Percentiles rank a stretch among this genome's conserved stretches.
These are phyloP conservation scores for Yarrowia phangngaensis DNA, from an alignment of 805 yeast species.

Conservation along the genomic window DNA sequence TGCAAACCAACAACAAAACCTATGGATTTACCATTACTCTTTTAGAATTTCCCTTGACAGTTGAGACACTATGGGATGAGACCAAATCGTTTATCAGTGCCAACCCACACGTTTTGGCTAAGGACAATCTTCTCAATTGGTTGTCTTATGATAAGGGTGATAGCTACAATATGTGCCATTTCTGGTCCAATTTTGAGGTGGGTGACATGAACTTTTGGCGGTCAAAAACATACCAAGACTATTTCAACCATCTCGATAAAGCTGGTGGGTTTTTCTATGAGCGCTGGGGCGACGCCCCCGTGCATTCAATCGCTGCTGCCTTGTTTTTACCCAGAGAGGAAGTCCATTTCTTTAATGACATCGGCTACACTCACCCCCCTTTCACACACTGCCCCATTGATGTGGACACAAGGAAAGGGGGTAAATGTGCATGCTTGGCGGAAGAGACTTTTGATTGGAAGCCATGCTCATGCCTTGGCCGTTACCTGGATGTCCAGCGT, in stretches of 20 bases:
- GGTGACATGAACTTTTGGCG: slow-evolving; percentile 66
- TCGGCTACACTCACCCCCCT: slow-evolving; percentile 64
- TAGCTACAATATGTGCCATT: slow-evolving; percentile 70
- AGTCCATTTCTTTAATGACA: slow-evolving; percentile 63
- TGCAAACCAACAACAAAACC: slow-evolving; percentile 52
- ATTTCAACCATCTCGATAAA: slow-evolving; percentile 56
- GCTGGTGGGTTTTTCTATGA: slow-evolving; percentile 76
- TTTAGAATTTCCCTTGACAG: slow-evolving; percentile 59
- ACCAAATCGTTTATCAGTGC: slow-evolving; percentile 46
- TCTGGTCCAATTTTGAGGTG: slow-evolving; percentile 75
- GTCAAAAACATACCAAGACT: slow-evolving; percentile 50
- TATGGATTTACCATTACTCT: slow-evolving; percentile 68
- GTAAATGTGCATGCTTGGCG: slow-evolving; percentile 54
- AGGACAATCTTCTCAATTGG: slow-evolving; percentile 58
- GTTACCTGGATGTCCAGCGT: slow-evolving; percentile 23
- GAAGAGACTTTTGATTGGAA: slow-evolving; percentile 36
- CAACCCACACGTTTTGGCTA: slow-evolving; percentile 51
- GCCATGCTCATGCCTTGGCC: slow-evolving; percentile 36
- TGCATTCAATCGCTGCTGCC: slow-evolving; percentile 71
- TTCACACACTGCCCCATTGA: slow-evolving; percentile 66
- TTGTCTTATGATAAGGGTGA: slow-evolving; percentile 60
- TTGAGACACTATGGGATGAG: slow-evolving; percentile 60
- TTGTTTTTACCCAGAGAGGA: slow-evolving; percentile 52
- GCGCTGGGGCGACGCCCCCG: slow-evolving; percentile 89
- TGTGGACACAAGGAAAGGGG: slow-evolving; percentile 36